phyloP scores from a whole-genome alignment of 768 basidiomycete species.

The Termitomyces heimii region DNA sequence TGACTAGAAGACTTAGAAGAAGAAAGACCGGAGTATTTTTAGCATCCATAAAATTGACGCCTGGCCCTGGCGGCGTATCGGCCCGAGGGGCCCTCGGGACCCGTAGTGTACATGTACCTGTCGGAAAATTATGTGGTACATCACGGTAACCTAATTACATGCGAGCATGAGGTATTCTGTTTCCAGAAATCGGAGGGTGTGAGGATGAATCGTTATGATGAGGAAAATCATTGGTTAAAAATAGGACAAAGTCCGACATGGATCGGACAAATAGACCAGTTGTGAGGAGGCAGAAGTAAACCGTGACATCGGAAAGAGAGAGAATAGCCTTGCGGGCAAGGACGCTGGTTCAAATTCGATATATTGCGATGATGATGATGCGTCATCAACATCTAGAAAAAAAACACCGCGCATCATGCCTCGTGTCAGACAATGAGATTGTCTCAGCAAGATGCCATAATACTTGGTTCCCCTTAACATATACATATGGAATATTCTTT shows the following conservation, averaged over 20 bases:
- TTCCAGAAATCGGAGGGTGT: not conserved
- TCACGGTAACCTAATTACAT: not conserved
- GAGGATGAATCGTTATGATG: not conserved
- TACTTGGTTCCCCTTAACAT: not conserved
- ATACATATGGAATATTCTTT: not conserved
- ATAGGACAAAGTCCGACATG: not conserved
- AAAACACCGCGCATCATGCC: not conserved
- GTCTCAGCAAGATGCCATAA: slow-evolving; percentile 8
- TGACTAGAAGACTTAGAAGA: too few species aligned
- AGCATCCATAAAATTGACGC: not conserved
- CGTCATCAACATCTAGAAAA: not conserved
- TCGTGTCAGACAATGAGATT: not conserved
- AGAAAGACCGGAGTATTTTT: not conserved
- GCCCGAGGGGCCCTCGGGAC: not conserved
- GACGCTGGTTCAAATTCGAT: too few species aligned
- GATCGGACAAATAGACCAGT: not conserved
- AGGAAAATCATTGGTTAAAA: not conserved
- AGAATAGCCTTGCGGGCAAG: too few species aligned
- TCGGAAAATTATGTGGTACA: not conserved
- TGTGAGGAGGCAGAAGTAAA: too few species aligned
- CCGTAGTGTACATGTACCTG: too few species aligned
- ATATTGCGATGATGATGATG: not conserved
- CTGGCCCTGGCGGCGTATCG: not conserved
- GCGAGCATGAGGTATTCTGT: not conserved
- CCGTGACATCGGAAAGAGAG: too few species aligned